Evolutionary conservation across 2,329 filamentous ascomycete genomes (phyloP).

Genomic region (Arachnopeziza araneosa): DNA sequence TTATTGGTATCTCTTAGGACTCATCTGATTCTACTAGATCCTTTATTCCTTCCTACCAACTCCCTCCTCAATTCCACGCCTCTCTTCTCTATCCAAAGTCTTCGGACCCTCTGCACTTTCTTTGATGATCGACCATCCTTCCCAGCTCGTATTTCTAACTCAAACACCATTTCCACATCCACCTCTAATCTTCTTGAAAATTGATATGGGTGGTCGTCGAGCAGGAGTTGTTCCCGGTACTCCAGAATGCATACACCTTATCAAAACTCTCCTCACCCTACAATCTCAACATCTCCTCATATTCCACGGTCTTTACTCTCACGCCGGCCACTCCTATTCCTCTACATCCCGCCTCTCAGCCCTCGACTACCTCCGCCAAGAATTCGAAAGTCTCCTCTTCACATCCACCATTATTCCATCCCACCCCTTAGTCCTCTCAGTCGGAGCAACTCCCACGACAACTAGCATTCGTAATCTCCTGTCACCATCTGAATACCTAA

Average conservation of each 20-base stretch:
- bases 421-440: conserved; percentile 50
- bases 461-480: conserved; percentile 58
- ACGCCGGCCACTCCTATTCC: conserved; percentile 67
- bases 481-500: conserved; percentile 18
- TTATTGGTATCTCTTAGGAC: conserved; percentile 5
- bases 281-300: conserved; percentile 34
- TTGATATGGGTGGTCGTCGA: conserved; percentile 68
- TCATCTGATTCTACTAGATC: conserved; percentile 14
- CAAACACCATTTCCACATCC: conserved; percentile 31
- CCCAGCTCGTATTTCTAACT: conserved; percentile 47
- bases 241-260: conserved; percentile 39
- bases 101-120: conserved; percentile 54
- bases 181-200: conserved; percentile 62
- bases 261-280: conserved; percentile 40
- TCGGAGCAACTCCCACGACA: conserved; percentile 73
- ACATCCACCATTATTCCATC: conserved; percentile 34
- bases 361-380: conserved; percentile 51
- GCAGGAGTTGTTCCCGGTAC: conserved; percentile 58
- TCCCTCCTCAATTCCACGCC: conserved; percentile 52
- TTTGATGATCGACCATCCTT: conserved; percentile 64
- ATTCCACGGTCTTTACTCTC: conserved; percentile 64
- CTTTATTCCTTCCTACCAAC: conserved; percentile 65
- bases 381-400: conserved; percentile 49
- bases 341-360: conserved; percentile 50
- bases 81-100: conserved; percentile 48